phyloP scores from a whole-genome alignment of 2,329 filamentous ascomycete genomes.

The Mycogone perniciosa region DNA sequence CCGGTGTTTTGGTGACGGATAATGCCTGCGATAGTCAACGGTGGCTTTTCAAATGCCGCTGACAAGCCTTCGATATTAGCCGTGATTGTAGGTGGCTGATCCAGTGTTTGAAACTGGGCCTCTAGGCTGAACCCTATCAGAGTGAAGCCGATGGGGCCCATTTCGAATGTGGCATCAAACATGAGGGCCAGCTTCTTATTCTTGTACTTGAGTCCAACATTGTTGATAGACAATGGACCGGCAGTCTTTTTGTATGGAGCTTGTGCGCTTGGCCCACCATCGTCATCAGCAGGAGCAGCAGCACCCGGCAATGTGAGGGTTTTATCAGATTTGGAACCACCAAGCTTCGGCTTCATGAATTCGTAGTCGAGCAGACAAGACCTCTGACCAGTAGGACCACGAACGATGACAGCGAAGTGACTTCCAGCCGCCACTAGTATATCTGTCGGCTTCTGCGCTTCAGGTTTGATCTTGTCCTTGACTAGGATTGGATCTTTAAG shows the following conservation, averaged over 20 bases:
- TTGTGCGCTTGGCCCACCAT: constrained; percentile 3
- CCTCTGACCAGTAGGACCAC: not conserved
- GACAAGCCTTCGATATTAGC: constrained; percentile 27
- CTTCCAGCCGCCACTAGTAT: constrained; percentile 18
- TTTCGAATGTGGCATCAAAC: constrained; percentile 28
- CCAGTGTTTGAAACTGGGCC: constrained; percentile 16
- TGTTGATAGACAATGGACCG: constrained; percentile 28
- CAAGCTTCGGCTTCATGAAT: constrained; percentile 17
- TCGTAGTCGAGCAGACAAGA: not conserved
- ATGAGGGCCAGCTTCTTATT: constrained; percentile 22
- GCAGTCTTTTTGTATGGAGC: constrained; percentile 25
- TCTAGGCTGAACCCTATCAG: constrained; percentile 30
- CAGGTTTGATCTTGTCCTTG: constrained; percentile 13
- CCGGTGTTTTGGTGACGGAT: constrained; percentile 23
- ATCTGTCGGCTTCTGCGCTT: constrained; percentile 7
- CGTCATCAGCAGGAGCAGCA: not conserved
- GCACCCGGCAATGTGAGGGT: not conserved
- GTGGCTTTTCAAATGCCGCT: constrained; percentile 28
- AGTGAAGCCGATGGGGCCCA: constrained; percentile 31
- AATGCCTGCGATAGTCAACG: constrained; percentile 30
- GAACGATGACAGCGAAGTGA: constrained; percentile 22
- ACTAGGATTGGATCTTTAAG: constrained; percentile 1
- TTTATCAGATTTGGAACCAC: not conserved
- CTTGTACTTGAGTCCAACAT: constrained; percentile 31
- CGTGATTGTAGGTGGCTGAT: constrained; percentile 6